Percentiles rank a stretch among this genome's conserved stretches.
These are phyloP conservation scores for Populus tomentosa DNA, from an alignment of 441 rosid species.

Conservation along the genomic window DNA sequence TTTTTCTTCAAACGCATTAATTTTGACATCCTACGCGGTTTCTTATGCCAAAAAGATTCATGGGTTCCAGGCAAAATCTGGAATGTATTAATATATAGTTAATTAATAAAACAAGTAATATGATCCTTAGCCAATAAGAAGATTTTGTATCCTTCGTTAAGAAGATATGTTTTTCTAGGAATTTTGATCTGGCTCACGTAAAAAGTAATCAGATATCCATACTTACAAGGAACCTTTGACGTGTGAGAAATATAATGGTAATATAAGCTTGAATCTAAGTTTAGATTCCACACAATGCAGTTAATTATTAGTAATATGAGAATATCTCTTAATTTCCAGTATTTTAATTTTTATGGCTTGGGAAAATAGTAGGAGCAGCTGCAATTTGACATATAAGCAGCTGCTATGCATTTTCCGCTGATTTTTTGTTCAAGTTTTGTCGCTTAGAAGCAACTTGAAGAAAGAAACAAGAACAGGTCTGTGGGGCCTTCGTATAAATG, in stretches of 20 bases:
- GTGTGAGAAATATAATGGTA: neutral
- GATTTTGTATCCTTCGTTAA: neutral
- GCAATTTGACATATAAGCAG: constrained; percentile 20
- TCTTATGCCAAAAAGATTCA: neutral
- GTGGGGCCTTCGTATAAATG: neutral
- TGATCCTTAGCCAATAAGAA: neutral
- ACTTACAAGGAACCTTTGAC: neutral
- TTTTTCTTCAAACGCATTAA: neutral
- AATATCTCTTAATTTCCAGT: neutral
- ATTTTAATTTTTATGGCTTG: neutral
- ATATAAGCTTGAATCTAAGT: neutral
- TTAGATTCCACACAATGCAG: neutral
- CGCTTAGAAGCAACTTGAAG: constrained; percentile 24
- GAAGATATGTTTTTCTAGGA: neutral
- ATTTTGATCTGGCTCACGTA: neutral
- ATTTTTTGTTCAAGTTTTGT: constrained; percentile 14
- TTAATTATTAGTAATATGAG: too few relatives aligned
- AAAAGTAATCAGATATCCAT: neutral
- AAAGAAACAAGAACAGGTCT: neutral
- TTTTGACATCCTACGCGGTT: neutral
- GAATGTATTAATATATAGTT: too few relatives aligned
- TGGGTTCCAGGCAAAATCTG: neutral
- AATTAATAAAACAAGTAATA: too few relatives aligned
- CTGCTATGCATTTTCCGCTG: constrained; percentile 34
- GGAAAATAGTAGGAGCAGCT: neutral